phyloP scores from a whole-genome alignment of 768 basidiomycete species.

The Pholiota conissans region DNA sequence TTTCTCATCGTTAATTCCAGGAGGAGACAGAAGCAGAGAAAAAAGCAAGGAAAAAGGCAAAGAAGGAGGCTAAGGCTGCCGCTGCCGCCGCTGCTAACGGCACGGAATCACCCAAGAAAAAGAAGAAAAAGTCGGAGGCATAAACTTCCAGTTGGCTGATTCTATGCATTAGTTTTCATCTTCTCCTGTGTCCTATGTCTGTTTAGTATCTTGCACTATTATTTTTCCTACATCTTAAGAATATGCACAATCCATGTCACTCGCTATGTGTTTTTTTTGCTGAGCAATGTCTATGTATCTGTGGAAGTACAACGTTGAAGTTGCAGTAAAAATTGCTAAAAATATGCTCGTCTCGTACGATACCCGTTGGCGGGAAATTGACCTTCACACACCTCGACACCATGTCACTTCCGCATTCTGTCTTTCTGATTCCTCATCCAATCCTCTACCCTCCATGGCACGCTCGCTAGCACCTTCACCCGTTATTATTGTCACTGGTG shows the following conservation, averaged over 20 bases:
- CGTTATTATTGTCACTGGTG: conserved; percentile 68
- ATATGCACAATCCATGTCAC: background rate
- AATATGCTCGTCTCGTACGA: conserved; percentile 12
- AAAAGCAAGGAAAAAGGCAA: conserved; percentile 76
- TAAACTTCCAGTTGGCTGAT: conserved; percentile 16
- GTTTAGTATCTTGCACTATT: conserved; percentile 9
- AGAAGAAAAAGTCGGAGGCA: conserved; percentile 60
- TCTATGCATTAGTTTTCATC: conserved; percentile 18
- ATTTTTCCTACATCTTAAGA: background rate
- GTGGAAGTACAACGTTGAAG: too few relatives aligned
- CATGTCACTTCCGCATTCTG: background rate
- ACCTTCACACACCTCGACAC: too few relatives aligned
- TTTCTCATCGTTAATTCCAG: conserved; percentile 22
- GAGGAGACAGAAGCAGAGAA: conserved; percentile 83
- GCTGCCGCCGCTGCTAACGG: conserved; percentile 33
- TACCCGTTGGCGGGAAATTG: background rate
- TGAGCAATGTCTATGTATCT: background rate
- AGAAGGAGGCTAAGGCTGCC: conserved; percentile 71
- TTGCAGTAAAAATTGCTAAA: too few relatives aligned
- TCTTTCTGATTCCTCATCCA: background rate
- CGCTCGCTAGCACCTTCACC: conserved; percentile 28
- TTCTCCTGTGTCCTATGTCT: conserved; percentile 21
- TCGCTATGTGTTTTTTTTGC: background rate
- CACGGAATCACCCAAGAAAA: conserved; percentile 42
- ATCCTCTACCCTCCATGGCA: conserved; percentile 2